Percentiles rank a stretch among this genome's conserved stretches.
These are phyloP conservation scores for Odontarrhena argentea DNA, from an alignment of 345 rosid species.

Conservation along the genomic window DNA sequence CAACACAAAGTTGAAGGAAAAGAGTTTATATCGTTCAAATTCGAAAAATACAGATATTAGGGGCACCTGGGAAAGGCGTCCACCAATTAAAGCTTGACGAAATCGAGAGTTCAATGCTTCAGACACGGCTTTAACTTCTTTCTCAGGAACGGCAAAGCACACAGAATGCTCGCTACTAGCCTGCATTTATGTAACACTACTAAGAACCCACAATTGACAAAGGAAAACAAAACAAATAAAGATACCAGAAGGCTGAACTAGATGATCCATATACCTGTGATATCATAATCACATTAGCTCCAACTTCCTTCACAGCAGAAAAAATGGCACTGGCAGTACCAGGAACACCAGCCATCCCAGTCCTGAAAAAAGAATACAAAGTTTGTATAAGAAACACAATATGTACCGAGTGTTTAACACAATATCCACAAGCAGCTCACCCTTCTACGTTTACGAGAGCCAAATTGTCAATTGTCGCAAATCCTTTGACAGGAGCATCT, in stretches of 20 bases:
- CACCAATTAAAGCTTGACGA: conserved; percentile 85
- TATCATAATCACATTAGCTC: conserved; percentile 96
- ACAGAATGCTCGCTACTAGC: conserved; percentile 99
- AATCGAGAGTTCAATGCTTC: conserved; percentile 82
- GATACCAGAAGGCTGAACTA: conserved; percentile 20
- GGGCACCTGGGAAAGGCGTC: conserved; percentile 90
- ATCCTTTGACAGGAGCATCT: conserved; percentile 80
- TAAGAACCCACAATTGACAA: conserved; percentile 33
- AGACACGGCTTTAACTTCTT: conserved; percentile 89
- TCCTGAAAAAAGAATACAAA: conserved; percentile 50
- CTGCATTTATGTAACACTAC: conserved; percentile 46
- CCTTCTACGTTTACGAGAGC: conserved; percentile 98
- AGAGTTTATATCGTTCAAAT: conserved; percentile 8
- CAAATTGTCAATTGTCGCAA: conserved; percentile 94
- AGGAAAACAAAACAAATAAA: conserved; percentile 27
- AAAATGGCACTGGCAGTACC: conserved; percentile 94
- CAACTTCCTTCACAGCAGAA: conserved; percentile 95
- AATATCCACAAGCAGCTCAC: conserved; percentile 46
- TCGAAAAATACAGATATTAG: conserved; percentile 8
- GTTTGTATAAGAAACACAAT: conserved; percentile 26
- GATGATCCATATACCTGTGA: conserved; percentile 64
- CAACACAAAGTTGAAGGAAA: conserved; percentile 1
- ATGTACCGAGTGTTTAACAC: background rate
- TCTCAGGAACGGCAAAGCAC: conserved; percentile 98
- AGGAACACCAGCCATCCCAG: conserved; percentile 99